Conservation (phyloP, 2,329 filamentous ascomycete genomes). For the Trichophyton equinum region DNA sequence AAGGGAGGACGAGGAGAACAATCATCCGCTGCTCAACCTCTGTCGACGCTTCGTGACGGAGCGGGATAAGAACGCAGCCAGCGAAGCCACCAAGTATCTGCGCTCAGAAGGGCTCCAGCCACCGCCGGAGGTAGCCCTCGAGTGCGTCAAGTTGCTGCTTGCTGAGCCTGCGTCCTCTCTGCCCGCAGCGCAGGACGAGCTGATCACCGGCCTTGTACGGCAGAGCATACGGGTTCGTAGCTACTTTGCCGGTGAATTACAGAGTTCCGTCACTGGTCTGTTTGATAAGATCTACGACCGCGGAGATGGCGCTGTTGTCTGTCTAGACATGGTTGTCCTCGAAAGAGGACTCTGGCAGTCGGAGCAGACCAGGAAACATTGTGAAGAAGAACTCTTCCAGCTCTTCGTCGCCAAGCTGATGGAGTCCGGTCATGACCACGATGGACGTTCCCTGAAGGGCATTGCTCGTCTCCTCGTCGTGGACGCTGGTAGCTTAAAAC, state of each 20-base stretch:
- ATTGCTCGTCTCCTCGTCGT: slow-evolving; percentile 47
- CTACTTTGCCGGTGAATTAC: slow-evolving; percentile 32
- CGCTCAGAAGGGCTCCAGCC: slow-evolving; percentile 32
- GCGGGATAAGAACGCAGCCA: slow-evolving; percentile 33
- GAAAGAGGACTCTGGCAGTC: slow-evolving; percentile 35
- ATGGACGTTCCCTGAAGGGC: slow-evolving; percentile 48
- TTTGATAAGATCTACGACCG: slow-evolving; percentile 39
- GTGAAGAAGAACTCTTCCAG: slow-evolving; percentile 38
- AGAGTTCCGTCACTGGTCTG: slow-evolving; percentile 34
- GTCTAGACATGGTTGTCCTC: slow-evolving; percentile 35
- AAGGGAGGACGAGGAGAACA: slow-evolving; percentile 29
- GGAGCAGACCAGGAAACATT: slow-evolving; percentile 31
- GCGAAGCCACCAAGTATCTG: slow-evolving; percentile 33
- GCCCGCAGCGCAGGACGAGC: slow-evolving; percentile 33
- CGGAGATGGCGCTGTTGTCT: slow-evolving; percentile 36
- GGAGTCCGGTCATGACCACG: slow-evolving; percentile 70
- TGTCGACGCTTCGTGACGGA: slow-evolving; percentile 32
- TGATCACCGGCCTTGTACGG: slow-evolving; percentile 35
- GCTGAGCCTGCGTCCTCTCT: slow-evolving; percentile 25
- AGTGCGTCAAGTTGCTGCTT: slow-evolving; percentile 33
- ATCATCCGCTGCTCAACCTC: slow-evolving; percentile 34
- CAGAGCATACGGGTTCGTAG: slow-evolving; percentile 32
- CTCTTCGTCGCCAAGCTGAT: slow-evolving; percentile 79
- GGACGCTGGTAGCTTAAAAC: slow-evolving; percentile 38
- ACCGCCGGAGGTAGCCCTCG: slow-evolving; percentile 31